These are phyloP conservation scores for Kentomonas sorsogonicus DNA, from an alignment of 208 protist genomes.

Conservation along the genomic window DNA sequence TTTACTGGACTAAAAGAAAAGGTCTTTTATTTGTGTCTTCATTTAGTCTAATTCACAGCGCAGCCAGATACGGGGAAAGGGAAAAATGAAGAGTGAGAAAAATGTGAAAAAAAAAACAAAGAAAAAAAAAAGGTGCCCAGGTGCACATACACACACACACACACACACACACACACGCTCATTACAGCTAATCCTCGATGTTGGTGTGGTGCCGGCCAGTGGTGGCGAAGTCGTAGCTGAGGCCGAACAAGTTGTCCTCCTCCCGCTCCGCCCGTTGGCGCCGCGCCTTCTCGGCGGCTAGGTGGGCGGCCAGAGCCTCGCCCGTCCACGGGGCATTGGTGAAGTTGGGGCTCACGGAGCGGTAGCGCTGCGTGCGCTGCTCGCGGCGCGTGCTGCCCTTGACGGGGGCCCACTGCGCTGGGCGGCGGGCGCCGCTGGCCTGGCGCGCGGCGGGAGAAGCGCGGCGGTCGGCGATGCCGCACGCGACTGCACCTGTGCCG, in stretches of 20 bases:
- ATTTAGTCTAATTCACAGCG: background rate
- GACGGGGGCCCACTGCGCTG: too few species aligned
- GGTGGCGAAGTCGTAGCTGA: constrained; percentile 65
- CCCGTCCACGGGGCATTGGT: constrained; percentile 34
- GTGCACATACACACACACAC: too few species aligned
- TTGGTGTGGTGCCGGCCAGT: constrained; percentile 33
- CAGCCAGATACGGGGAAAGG: background rate
- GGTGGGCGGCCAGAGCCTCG: constrained; percentile 24
- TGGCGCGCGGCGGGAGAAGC: too few species aligned
- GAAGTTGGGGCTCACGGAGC: constrained; percentile 43
- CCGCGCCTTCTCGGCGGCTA: constrained; percentile 21
- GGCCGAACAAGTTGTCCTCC: constrained; percentile 51
- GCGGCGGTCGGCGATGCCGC: too few species aligned
- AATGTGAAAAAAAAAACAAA: background rate
- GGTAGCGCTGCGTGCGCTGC: too few species aligned
- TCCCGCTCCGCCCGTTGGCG: constrained; percentile 22
- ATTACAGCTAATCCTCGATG: constrained; percentile 31
- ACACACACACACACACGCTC: too few species aligned
- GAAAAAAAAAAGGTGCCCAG: constrained; percentile 1
- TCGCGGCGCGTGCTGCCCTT: too few species aligned
- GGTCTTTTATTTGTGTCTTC: background rate
- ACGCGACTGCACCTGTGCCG: too few species aligned
- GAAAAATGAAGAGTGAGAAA: constrained; percentile 7
- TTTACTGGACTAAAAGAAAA: background rate
- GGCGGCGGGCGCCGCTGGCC: too few species aligned